These are phyloP conservation scores for Blastocystis sp. DNA, from an alignment of 352 stramenopile species.

Conservation along the genomic window DNA sequence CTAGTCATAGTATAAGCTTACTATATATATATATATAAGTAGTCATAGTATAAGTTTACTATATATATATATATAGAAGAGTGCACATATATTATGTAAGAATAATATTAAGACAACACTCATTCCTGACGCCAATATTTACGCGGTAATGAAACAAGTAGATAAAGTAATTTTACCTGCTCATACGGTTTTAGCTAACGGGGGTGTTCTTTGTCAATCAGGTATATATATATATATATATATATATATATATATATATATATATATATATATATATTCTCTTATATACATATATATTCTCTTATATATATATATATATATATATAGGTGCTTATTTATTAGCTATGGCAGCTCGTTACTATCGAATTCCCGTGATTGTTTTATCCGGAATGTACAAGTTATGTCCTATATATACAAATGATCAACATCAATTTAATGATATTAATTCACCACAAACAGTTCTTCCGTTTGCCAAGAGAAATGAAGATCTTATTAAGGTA, in stretches of 20 bases:
- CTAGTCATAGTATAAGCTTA: not conserved
- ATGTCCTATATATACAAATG: not conserved
- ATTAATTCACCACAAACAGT: constrained; percentile 12
- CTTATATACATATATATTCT: too few species aligned
- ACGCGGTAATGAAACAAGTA: constrained; percentile 28
- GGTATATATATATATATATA: constrained; percentile 25
- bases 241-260: too few species aligned
- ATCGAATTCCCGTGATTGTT: constrained; percentile 23
- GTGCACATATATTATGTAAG: constrained; percentile 14
- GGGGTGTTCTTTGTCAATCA: constrained; percentile 16
- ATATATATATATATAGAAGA: constrained; percentile 1
- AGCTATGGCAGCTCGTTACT: constrained; percentile 7
- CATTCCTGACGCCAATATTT: constrained; percentile 26
- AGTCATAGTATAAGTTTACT: constrained; percentile 23
- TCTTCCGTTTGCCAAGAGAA: constrained; percentile 14
- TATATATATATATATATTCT: too few species aligned
- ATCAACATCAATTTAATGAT: constrained; percentile 30
- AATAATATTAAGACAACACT: constrained; percentile 3
- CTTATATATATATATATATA: too few species aligned
- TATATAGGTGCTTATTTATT: too few species aligned
- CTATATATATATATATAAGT: too few species aligned
- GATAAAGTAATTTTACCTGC: constrained; percentile 30
- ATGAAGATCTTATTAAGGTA: constrained; percentile 16
- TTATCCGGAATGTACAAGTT: constrained; percentile 35
- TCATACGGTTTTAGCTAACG: constrained; percentile 27